Conservation (phyloP, 2,329 filamentous ascomycete species). For the Biscogniauxia marginata region DNA sequence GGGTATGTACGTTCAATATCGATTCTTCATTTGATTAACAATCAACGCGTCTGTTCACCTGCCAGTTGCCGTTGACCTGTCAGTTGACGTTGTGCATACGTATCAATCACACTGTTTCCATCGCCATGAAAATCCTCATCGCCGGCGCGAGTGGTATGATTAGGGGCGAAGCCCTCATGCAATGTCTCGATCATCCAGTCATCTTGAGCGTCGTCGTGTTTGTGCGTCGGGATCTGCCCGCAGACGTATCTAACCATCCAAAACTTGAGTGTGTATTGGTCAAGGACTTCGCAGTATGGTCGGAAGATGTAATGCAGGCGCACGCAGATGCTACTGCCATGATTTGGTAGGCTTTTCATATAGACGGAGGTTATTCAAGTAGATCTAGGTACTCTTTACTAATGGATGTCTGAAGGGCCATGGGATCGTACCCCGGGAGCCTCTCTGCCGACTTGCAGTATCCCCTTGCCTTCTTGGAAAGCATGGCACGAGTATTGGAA, state of each 20-base stretch:
- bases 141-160: conserved; percentile 35
- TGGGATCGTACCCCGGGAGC: conserved; percentile 25
- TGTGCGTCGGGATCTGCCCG: conserved; percentile 28
- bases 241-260: conserved; percentile 10
- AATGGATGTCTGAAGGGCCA: conserved; percentile 12
- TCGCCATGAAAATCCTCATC: conserved; percentile 37
- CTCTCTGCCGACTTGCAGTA: conserved; percentile 23
- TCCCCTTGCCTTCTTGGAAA: conserved; percentile 22
- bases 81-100: no score
- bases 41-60: no score
- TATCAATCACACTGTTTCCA: no score
- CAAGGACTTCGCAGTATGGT: conserved; percentile 26
- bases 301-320: conserved; percentile 22
- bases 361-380: no score
- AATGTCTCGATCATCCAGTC: conserved; percentile 32
- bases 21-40: no score
- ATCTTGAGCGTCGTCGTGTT: conserved; percentile 34
- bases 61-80: no score
- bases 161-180: conserved; percentile 32
- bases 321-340: conserved; percentile 29
- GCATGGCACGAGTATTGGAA: conserved; percentile 19
- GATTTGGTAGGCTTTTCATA: conserved; percentile 23
- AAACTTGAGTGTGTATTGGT: conserved; percentile 24
- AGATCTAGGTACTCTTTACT: no score
- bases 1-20: no score